A percentile compares a stretch with the other conserved stretches of the same genome.
Evolutionary conservation across 208 protist species (phyloP).

Genomic region (Giardia muris): DNA sequence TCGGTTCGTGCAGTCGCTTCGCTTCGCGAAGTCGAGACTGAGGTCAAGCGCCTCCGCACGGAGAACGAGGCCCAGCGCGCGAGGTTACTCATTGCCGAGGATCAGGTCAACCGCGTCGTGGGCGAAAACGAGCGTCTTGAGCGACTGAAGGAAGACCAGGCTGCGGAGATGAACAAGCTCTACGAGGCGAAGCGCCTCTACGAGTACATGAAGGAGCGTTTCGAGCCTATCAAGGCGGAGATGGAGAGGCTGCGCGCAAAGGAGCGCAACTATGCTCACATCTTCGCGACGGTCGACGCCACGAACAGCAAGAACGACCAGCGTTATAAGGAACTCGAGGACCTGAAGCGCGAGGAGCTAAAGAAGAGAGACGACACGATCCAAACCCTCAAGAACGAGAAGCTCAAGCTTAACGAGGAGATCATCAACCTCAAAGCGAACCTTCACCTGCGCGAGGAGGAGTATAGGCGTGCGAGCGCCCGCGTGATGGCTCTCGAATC

Average conservation of each 20-base stretch:
- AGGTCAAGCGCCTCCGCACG: background rate
- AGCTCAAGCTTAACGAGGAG: background rate
- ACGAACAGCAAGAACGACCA: background rate
- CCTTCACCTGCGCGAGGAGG: background rate
- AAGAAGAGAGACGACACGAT: background rate
- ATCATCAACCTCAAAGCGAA: background rate
- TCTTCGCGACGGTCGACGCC: background rate
- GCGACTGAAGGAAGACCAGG: background rate
- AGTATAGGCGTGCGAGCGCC: background rate
- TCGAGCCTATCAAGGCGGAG: background rate
- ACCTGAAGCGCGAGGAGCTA: background rate
- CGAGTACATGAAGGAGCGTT: background rate
- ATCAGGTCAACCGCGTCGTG: background rate
- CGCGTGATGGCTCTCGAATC: background rate
- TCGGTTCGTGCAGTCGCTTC: background rate
- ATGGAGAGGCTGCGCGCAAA: background rate
- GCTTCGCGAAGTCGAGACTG: background rate
- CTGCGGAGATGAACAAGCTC: background rate
- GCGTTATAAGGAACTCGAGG: background rate
- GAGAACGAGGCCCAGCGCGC: background rate
- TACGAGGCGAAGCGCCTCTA: constrained; percentile 1
- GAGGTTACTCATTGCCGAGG: background rate
- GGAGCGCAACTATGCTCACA: background rate
- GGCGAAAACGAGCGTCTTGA: background rate
- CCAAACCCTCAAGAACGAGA: background rate